Evolutionary conservation across 192 early-diverging fungal genomes (phyloP), one percentile per base, ranked within the genome.

Genomic region (Coemansia sp.): DNA sequence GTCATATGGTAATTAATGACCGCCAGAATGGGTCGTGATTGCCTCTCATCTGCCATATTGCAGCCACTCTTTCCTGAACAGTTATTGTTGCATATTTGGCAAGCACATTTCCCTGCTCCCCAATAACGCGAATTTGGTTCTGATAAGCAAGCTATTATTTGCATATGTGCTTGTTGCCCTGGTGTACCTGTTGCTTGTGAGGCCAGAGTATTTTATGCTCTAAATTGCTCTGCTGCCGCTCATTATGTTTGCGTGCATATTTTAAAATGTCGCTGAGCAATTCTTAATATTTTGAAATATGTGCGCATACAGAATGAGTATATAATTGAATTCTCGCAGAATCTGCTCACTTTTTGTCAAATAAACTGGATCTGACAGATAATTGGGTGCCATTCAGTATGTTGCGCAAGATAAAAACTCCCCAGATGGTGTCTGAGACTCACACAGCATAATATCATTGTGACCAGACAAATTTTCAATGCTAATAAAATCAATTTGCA

Each of bases 351-450:
- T 26, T 26, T 26, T 26, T 26, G 25, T 3, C 25, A 26, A 26
- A 26, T 26, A 3, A 26, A 26, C 3, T 3, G 37, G 37, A 12
- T 11, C 37, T 38, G 37, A 38, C 12, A 12, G 5, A 12, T 4
- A 38, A 12, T 38, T 7, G 37, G 2, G 37, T 12, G 37, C 37
- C 37, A 38, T 38, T 38, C 37, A 1, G 12, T 11, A 38, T 5
- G 5, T 1, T 38, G 25, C 25, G 12, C 37, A 5, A 11, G 37
- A 1, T 2, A 51, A 95, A 97, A 26, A 26, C 25, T 26, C n/a
- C 25, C 25, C 25, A 3, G 25, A 3, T 38, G 37, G 1, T 38
- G 37, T 38, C 37, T 38, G 37, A n/a, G n/a, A n/a, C n/a, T n/a
- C n/a, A n/a, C n/a, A n/a, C n/a, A n/a, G n/a, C n/a, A n/a, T n/a